Percentiles rank a stretch among this genome's conserved stretches.
phyloP scores from a whole-genome alignment of 495 filamentous ascomycete species.

The Aspergillus heteromorphus region DNA sequence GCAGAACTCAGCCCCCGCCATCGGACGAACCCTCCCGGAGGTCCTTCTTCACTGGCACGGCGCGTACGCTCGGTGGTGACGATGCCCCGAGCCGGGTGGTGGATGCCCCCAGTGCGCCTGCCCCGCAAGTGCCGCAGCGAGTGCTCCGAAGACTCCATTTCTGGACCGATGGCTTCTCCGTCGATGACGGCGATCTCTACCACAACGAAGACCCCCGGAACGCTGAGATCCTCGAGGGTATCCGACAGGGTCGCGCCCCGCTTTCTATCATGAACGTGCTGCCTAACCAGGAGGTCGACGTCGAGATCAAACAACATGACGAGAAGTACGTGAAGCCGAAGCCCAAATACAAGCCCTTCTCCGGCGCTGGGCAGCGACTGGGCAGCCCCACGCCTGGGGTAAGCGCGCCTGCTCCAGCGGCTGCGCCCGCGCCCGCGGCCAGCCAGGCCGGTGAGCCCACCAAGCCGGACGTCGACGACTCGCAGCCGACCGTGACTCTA shows the following conservation, averaged over 20 bases:
- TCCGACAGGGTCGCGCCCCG: constrained; percentile 81
- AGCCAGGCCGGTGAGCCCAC: constrained; percentile 28
- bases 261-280: constrained; percentile 83
- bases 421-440: constrained; percentile 26
- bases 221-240: constrained; percentile 72
- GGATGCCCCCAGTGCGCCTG: constrained; percentile 52
- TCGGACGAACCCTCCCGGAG: constrained; percentile 51
- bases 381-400: constrained; percentile 82
- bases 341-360: constrained; percentile 82
- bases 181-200: constrained; percentile 89
- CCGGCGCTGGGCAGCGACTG: constrained; percentile 76
- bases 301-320: constrained; percentile 80
- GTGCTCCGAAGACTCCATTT: constrained; percentile 74
- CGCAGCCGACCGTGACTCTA: constrained; percentile 70
- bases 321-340: constrained; percentile 79
- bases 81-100: constrained; percentile 71
- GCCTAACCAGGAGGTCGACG: constrained; percentile 80
- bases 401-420: constrained; percentile 27
- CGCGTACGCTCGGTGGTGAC: constrained; percentile 86
- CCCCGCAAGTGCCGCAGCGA: constrained; percentile 39
- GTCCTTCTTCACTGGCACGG: constrained; percentile 71
- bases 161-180: constrained; percentile 90
- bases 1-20: constrained; percentile 54
- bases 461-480: constrained; percentile 60
- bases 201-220: constrained; percentile 86